phyloP scores from a whole-genome alignment of 257 asterid genomes.

The Solanum virginianum region DNA sequence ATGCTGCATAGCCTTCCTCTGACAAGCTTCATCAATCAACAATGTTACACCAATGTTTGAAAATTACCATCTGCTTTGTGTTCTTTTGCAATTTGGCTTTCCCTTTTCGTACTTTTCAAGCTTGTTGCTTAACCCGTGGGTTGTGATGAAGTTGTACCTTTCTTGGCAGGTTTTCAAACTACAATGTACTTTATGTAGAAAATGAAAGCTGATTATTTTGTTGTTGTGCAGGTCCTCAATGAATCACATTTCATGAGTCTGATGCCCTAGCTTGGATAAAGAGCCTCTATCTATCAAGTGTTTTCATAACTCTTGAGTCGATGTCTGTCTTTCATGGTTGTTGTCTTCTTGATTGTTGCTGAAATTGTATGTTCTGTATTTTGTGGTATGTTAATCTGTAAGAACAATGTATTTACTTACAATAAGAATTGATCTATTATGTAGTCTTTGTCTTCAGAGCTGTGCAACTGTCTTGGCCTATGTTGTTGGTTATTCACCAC shows the following conservation, averaged over 20 bases:
- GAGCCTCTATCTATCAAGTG: neutral
- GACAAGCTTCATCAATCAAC: too few relatives aligned
- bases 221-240: neutral
- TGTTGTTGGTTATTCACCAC: neutral
- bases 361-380: neutral
- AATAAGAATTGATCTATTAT: neutral
- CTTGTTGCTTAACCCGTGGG: too few relatives aligned
- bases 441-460: too few relatives aligned
- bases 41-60: too few relatives aligned
- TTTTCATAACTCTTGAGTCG: too few relatives aligned
- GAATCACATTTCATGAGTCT: neutral
- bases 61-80: too few relatives aligned
- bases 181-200: neutral
- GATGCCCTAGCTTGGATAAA: neutral
- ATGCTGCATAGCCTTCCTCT: too few relatives aligned
- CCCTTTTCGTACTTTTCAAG: too few relatives aligned
- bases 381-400: neutral
- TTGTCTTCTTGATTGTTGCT: neutral
- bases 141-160: too few relatives aligned
- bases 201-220: neutral
- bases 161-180: neutral
- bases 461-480: neutral
- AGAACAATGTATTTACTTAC: neutral
- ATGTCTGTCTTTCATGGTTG: neutral
- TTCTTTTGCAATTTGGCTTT: too few relatives aligned